Conservation (phyloP, 768 basidiomycete species). For the Tricholoma flavovirens region DNA sequence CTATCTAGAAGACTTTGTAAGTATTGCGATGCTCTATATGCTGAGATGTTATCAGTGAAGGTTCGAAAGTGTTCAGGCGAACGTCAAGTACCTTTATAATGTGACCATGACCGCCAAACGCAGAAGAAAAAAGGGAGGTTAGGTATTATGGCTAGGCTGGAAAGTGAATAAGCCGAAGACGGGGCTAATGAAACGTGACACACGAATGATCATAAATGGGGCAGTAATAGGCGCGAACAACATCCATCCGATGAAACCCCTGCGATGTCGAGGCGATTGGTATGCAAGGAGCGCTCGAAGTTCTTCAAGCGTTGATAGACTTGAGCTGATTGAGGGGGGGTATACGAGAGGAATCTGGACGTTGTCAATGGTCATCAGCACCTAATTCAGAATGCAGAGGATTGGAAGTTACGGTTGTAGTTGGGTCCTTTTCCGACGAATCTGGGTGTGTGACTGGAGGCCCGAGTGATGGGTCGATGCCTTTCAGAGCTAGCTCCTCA, state of each 20-base stretch:
- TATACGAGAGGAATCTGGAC: slow-evolving; percentile 63
- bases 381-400: neutral
- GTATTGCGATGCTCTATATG: slow-evolving; percentile 67
- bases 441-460: slow-evolving; percentile 36
- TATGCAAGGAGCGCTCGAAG: slow-evolving; percentile 45
- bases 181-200: slow-evolving; percentile 20
- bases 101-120: slow-evolving; percentile 80
- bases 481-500: slow-evolving; percentile 73
- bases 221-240: slow-evolving; percentile 62
- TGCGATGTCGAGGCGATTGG: slow-evolving; percentile 58
- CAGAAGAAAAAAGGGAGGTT: slow-evolving; percentile 86
- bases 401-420: slow-evolving; percentile 2
- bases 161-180: neutral
- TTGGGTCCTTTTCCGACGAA: slow-evolving; percentile 13
- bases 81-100: slow-evolving; percentile 58
- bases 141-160: slow-evolving; percentile 60
- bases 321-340: slow-evolving; percentile 39
- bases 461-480: slow-evolving; percentile 63
- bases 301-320: slow-evolving; percentile 34
- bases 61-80: neutral
- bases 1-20: slow-evolving; percentile 53
- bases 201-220: slow-evolving; percentile 76
- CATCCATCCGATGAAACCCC: slow-evolving; percentile 64
- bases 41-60: slow-evolving; percentile 25
- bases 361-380: no score